phyloP scores from a whole-genome alignment of 305 asterid species.

The Fraxinus dipetala region DNA sequence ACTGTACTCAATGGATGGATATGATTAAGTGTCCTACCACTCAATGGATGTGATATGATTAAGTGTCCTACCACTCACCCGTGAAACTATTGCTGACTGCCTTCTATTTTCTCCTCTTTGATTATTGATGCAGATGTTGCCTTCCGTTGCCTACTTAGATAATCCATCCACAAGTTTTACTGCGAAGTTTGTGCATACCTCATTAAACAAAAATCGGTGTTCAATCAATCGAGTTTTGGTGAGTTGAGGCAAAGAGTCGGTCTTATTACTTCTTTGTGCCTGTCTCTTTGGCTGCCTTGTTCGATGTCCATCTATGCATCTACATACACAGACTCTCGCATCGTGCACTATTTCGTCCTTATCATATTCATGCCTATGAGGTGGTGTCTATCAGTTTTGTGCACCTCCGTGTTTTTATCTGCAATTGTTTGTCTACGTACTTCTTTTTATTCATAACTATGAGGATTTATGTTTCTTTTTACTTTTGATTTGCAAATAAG shows the following conservation, averaged over 20 bases:
- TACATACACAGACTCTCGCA: background rate
- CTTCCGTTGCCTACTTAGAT: slow-evolving; percentile 70
- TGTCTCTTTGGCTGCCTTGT: background rate
- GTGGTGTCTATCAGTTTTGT: background rate
- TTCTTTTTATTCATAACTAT: background rate
- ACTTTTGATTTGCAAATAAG: background rate
- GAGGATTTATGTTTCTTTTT: background rate
- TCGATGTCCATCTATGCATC: background rate
- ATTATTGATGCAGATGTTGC: slow-evolving; percentile 73
- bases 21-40: slow-evolving; percentile 1
- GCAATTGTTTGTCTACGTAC: background rate
- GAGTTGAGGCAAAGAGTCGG: slow-evolving; percentile 37
- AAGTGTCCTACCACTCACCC: background rate
- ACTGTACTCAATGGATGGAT: background rate
- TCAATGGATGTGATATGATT: background rate
- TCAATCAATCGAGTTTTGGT: slow-evolving; percentile 89
- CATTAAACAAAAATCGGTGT: slow-evolving; percentile 92
- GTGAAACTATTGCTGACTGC: slow-evolving; percentile 17
- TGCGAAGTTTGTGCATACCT: slow-evolving; percentile 93
- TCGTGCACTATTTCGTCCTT: background rate
- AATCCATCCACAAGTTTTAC: slow-evolving; percentile 96
- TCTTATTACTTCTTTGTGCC: slow-evolving; percentile 16
- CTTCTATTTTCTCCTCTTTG: slow-evolving; percentile 17
- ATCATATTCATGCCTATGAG: background rate
- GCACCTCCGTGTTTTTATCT: background rate